These are phyloP conservation scores for Lathyrus tuberosus DNA, from an alignment of 306 rosid genomes.

Conservation along the genomic window DNA sequence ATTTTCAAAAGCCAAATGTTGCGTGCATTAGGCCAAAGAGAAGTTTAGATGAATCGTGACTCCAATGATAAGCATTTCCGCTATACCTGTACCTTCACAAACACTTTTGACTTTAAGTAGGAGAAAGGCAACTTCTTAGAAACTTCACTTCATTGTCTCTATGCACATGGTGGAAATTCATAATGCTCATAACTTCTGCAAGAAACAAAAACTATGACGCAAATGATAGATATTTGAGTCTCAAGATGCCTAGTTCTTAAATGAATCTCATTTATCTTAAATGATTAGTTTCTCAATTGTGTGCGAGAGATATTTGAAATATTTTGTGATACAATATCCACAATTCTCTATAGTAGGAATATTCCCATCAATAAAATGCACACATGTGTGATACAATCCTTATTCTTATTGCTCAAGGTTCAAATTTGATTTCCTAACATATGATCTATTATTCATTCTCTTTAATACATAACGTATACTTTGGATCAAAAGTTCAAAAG, in stretches of 20 bases:
- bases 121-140: constrained; percentile 35
- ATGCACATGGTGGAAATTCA: background rate
- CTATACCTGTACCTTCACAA: background rate
- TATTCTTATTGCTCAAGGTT: background rate
- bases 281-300: no score
- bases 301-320: no score
- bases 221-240: no score
- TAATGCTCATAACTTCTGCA: background rate
- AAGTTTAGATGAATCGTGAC: background rate
- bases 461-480: background rate
- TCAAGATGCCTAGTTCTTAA: no score
- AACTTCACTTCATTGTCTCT: constrained; percentile 32
- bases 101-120: constrained; percentile 19
- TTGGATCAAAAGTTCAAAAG: constrained; percentile 44
- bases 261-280: no score
- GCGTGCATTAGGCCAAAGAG: background rate
- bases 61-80: background rate
- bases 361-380: background rate
- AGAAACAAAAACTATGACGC: background rate
- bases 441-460: background rate
- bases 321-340: no score
- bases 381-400: background rate
- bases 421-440: background rate
- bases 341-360: no score
- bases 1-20: constrained; percentile 7